Evolutionary conservation across 768 basidiomycete species (phyloP).

Genomic region (Xerocomellus dryophilus): DNA sequence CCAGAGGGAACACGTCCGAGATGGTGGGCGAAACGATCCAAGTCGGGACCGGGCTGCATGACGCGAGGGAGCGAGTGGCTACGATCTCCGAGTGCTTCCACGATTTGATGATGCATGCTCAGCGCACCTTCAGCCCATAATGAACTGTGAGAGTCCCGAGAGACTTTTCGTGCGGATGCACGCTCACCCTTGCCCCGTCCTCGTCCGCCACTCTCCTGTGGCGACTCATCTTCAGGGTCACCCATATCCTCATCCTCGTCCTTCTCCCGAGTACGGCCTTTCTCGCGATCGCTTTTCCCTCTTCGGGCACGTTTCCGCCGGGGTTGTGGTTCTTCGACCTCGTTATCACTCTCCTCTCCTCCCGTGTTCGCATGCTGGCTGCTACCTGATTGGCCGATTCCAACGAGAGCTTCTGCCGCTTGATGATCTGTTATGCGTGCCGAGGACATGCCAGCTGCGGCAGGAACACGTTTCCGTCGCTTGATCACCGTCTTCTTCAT

Average conservation of each 20-base stretch:
- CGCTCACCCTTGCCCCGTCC: slow-evolving; percentile 38
- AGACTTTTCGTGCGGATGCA: slow-evolving; percentile 35
- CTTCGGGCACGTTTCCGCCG: slow-evolving; percentile 57
- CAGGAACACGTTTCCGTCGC: slow-evolving; percentile 94
- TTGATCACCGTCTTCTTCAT: slow-evolving; percentile 99
- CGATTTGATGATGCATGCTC: slow-evolving; percentile 35
- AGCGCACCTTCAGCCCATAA: slow-evolving; percentile 35
- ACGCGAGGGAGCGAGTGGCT: slow-evolving; percentile 33
- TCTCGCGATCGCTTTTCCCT: slow-evolving; percentile 36
- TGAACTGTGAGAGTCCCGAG: slow-evolving; percentile 35
- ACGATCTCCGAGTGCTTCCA: slow-evolving; percentile 34
- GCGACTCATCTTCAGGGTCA: slow-evolving; percentile 36
- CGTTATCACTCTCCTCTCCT: slow-evolving; percentile 42
- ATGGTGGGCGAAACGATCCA: slow-evolving; percentile 35
- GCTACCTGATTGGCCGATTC: slow-evolving; percentile 59
- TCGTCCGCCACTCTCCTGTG: slow-evolving; percentile 30
- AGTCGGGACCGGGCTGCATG: slow-evolving; percentile 28
- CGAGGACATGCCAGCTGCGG: slow-evolving; percentile 52
- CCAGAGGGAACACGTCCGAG: slow-evolving; percentile 35
- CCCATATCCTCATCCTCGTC: slow-evolving; percentile 53
- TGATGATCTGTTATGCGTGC: slow-evolving; percentile 76
- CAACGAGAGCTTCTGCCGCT: slow-evolving; percentile 84
- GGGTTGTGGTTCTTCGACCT: slow-evolving; percentile 45
- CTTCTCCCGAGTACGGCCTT: slow-evolving; percentile 35
- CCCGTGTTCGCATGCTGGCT: slow-evolving; percentile 35